Evolutionary conservation across 495 filamentous ascomycete genomes (phyloP).

Genomic region (Lasiosphaeria hispida): DNA sequence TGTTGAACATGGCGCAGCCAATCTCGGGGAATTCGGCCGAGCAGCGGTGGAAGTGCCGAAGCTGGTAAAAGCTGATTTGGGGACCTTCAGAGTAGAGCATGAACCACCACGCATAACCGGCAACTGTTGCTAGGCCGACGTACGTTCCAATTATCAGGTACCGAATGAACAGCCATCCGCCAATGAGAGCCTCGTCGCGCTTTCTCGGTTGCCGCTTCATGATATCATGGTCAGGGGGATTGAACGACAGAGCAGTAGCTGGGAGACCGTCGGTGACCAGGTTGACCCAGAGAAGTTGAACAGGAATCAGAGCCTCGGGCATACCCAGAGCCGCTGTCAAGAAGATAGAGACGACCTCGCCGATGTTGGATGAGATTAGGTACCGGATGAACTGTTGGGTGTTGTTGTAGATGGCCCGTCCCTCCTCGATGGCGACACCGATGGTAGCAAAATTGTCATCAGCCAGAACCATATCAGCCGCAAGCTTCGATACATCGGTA

Average conservation of each 20-base stretch:
- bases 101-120: constrained; percentile 99
- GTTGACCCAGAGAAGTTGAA: constrained; percentile 99
- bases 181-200: constrained; percentile 86
- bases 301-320: constrained; percentile 96
- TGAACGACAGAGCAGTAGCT: constrained; percentile 95
- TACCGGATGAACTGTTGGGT: constrained; percentile 99
- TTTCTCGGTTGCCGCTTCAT: constrained; percentile 90
- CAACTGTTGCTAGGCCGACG: constrained; percentile 92
- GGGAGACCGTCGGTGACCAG: constrained; percentile 97
- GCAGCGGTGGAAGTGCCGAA: constrained; percentile 94
- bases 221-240: constrained; percentile 94
- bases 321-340: constrained; percentile 94
- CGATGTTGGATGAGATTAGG: constrained; percentile 98
- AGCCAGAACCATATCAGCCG: constrained; percentile 97
- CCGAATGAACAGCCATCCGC: constrained; percentile 95
- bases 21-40: constrained; percentile 81
- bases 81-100: constrained; percentile 92
- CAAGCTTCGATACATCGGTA: constrained; percentile 95
- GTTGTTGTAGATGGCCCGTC: constrained; percentile 98
- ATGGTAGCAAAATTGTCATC: constrained; percentile 99
- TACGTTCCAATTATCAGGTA: constrained; percentile 96
- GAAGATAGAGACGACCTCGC: constrained; percentile 99
- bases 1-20: constrained; percentile 90
- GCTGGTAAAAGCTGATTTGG: constrained; percentile 87
- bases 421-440: constrained; percentile 92